Percentiles rank a stretch among this genome's conserved stretches.
phyloP scores from a whole-genome alignment of 805 yeast species.

The Nadsonia fulvescens region DNA sequence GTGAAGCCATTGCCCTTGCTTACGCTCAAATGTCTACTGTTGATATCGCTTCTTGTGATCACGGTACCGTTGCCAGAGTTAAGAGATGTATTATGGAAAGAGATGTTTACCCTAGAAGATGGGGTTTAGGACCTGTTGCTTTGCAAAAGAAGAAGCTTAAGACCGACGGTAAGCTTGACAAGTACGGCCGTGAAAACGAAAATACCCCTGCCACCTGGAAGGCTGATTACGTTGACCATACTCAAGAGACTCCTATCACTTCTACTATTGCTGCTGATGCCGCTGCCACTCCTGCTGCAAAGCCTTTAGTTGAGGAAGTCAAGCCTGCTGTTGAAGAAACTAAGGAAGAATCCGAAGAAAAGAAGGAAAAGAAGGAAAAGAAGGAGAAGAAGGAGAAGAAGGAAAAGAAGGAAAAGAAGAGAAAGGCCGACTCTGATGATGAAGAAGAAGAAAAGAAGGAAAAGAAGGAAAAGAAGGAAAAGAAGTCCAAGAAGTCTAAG shows the following conservation, averaged over 20 bases:
- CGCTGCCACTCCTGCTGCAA: conserved; percentile 13
- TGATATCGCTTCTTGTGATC: conserved; percentile 91
- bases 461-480: conserved; percentile 27
- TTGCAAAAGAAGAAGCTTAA: conserved; percentile 96
- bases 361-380: conserved; percentile 35
- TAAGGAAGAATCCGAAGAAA: conserved; percentile 31
- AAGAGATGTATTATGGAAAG: conserved; percentile 99
- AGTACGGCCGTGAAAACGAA: conserved; percentile 85
- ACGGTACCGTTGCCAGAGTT: conserved; percentile 95
- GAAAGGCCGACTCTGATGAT: conserved; percentile 35
- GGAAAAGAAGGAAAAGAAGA: conserved; percentile 45
- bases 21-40: conserved; percentile 98
- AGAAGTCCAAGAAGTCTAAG: conserved; percentile 11
- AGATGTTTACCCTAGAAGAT: conserved; percentile 97
- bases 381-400: conserved; percentile 36
- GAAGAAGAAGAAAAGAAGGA: conserved; percentile 33
- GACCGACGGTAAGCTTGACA: conserved; percentile 92
- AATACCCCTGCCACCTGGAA: conserved; percentile 91
- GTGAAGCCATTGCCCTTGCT: conserved; percentile 98
- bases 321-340: conserved; percentile 9
- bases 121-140: conserved; percentile 99
- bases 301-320: conserved; percentile 14
- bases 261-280: conserved; percentile 20
- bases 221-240: conserved; percentile 54
- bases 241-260: conserved; percentile 16